Base-by-base conservation (phyloP, 208 protist species). In the Trypanosoma cruzi region DNA sequence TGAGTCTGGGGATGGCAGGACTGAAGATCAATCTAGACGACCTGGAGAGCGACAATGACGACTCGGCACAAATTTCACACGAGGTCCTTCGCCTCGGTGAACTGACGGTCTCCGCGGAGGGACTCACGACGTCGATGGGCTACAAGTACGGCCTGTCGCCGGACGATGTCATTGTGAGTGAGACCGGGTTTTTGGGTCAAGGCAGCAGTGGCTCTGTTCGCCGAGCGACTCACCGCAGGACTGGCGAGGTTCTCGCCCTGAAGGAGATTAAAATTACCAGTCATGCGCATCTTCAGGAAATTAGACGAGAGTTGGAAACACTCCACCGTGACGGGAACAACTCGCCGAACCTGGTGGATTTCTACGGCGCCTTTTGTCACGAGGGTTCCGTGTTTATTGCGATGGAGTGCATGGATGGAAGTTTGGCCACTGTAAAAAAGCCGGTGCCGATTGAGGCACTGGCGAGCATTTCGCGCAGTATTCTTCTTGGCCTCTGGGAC, bases 381-480 rank as follows among this genome's bases (percentile, higher is more conserved):
- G 91, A 96, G 53, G 93, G 90, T n/a, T 89, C 86, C 0, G 86
- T 96, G 22, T 94, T 92, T 53, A 97, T 97, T 60, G 93, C 88
- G 24, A 92, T 97, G 79, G 90, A 97, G 75, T 93, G 86, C 64
- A 79, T 97, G 71, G 93, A 96, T 79, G 90, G 93, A 3, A 95
- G 91, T n/a, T 77, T 97, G 24, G 83, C 84, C 50, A 75, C 80
- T 65, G 68, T 96, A 3, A 55, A 37, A 31, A 84, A 80, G 52
- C 85, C 86, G 0, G 67, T 94, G 40, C 88, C 89, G 20, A 58
- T 71, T 5, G 49, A 60, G 0, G 84, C 90, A 13, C 70, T 97
- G 32, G 84, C 78, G 16, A 81, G 72, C 62, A 78, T 97, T 22
- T 86, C 88, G 26, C 87, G 86, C 4, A 85, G 82, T 58, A 86